Evolutionary conservation across 2,329 filamentous ascomycete genomes (phyloP), one percentile per base, ranked within the genome.

Genomic region (Phyllosticta paracitricarpa): DNA sequence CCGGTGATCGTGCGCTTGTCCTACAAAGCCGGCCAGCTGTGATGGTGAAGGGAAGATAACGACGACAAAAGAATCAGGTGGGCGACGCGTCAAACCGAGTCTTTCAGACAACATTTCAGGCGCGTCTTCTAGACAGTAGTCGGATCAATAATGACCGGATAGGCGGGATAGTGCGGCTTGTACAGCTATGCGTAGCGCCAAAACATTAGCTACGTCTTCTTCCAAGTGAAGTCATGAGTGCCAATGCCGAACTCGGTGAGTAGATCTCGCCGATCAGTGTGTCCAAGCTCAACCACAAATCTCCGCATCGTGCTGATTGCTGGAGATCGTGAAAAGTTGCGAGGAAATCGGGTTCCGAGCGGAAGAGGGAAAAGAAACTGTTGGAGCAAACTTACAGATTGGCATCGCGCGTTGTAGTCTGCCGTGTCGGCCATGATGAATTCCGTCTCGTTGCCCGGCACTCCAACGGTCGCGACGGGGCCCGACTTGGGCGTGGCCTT

Each of bases 381-480:
- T 25, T 26, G n/a, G 14, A 5, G 14, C 9, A 40, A 35, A 67
- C 56, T 68, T 71, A 62, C 71, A 65, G 63, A 60, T 61, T 75
- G 70, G 61, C 74, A 76, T 14, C 66, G 68, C 22, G 56, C 63
- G 56, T 75, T 75, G 59, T 67, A 73, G 25, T 75, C 73, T 4
- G 63, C 66, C 1, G 70, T 72, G 1, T 64, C 64, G 1, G 66
- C 70, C 53, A 65, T 48, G 61, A 73, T 66, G 19, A 70, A 61
- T 14, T 68, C 67, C 48, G 71, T 63, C 64, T 73, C 72, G 19
- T 73, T 70, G 1, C 68, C 73, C n/a, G 72, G 68, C 2, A 74
- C 68, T 19, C 73, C 73, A 17, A 76, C 59, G 61, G 71, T 70
- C 10, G 68, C 68, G 24, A 75, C 61, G 2, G 68, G 58, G 2